These are phyloP conservation scores for Taphrina flavorubra DNA, from an alignment of 1,139 yeast genomes.

Conservation along the genomic window DNA sequence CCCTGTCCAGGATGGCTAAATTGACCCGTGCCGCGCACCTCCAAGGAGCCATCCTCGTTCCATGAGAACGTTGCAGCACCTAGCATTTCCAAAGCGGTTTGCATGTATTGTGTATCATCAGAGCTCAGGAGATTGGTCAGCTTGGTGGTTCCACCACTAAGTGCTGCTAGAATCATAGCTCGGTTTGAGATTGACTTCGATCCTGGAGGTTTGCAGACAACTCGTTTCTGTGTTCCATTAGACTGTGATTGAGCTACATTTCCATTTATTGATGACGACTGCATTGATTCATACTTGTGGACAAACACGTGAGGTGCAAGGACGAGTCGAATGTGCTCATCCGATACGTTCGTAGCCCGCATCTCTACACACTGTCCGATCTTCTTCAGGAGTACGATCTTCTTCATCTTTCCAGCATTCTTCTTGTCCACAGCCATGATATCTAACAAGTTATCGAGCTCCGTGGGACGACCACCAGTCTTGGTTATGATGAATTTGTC, in stretches of 20 bases:
- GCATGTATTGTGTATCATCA: constrained; percentile 95
- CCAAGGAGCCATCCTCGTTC: constrained; percentile 81
- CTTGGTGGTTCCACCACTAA: constrained; percentile 82
- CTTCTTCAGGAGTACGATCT: constrained; percentile 77
- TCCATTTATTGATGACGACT: constrained; percentile 46
- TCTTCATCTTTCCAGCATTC: constrained; percentile 89
- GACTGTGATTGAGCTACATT: background rate
- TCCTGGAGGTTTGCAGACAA: constrained; percentile 83
- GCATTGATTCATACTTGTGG: constrained; percentile 3
- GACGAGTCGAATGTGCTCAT: constrained; percentile 78
- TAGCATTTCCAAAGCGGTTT: constrained; percentile 77
- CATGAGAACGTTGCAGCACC: constrained; percentile 81
- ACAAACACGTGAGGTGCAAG: constrained; percentile 52
- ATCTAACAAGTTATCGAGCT: constrained; percentile 70
- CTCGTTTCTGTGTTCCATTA: constrained; percentile 53
- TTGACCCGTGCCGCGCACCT: constrained; percentile 85
- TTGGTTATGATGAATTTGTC: constrained; percentile 76
- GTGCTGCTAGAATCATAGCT: constrained; percentile 89
- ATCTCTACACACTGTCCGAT: constrained; percentile 90
- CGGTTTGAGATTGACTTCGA: constrained; percentile 96
- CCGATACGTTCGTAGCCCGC: constrained; percentile 82
- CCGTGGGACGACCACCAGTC: constrained; percentile 70
- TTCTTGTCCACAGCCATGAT: constrained; percentile 97
- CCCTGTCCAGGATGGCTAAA: constrained; percentile 70
- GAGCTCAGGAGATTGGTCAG: constrained; percentile 85